phyloP scores from a whole-genome alignment of 2,329 filamentous ascomycete genomes.

The Chrysoporthe austroafricana region DNA sequence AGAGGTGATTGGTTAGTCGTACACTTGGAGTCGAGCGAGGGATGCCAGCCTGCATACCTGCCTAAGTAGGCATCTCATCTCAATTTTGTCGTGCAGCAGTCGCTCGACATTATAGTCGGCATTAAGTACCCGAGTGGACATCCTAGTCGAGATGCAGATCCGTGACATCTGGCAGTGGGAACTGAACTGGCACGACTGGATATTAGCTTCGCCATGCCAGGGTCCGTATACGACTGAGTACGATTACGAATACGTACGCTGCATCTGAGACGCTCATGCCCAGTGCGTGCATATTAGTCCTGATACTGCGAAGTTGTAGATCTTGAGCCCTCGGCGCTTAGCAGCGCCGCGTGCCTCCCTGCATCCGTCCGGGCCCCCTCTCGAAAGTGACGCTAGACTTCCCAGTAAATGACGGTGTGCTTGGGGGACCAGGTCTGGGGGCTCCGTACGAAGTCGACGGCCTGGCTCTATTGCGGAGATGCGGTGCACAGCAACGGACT shows the following conservation, averaged over 20 bases:
- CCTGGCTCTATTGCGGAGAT: not conserved
- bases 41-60: not conserved
- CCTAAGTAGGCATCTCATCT: conserved; percentile 2
- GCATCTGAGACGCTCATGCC: not conserved
- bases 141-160: conserved; percentile 7
- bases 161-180: not conserved
- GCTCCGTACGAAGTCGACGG: not conserved
- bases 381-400: not conserved
- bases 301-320: not conserved
- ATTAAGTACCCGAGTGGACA: not conserved
- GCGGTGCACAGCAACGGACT: not conserved
- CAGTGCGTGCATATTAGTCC: not conserved
- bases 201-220: not conserved
- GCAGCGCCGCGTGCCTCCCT: not conserved
- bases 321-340: not conserved
- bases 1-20: not conserved
- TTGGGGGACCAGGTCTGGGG: not conserved
- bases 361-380: not conserved
- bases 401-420: not conserved
- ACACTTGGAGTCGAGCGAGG: not conserved
- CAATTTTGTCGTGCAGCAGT: not conserved
- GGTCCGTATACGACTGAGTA: not conserved
- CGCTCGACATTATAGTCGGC: not conserved
- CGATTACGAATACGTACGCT: conserved; percentile 1
- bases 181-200: no score